Evolutionary conservation across 176 grass and related monocot species (phyloP).

Genomic region (Alopecurus myosuroides): DNA sequence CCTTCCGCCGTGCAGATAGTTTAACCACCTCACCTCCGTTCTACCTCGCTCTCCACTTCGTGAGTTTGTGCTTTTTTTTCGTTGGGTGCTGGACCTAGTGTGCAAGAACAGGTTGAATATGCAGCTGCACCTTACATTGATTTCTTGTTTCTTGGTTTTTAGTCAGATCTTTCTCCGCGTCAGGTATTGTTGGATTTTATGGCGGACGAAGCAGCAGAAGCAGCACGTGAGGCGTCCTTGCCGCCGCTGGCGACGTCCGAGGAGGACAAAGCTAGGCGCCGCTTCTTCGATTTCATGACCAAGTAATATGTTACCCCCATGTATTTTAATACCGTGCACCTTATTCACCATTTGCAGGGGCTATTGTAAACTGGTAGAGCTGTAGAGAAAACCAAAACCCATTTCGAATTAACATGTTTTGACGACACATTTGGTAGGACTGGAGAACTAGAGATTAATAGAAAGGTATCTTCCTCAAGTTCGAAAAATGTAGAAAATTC

Average conservation of each 20-base stretch:
- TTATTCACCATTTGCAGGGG: background rate
- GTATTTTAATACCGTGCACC: background rate
- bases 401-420: background rate
- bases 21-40: background rate
- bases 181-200: background rate
- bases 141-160: background rate
- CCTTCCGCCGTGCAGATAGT: background rate
- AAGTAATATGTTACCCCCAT: constrained; percentile 11
- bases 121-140: background rate
- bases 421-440: background rate
- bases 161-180: background rate
- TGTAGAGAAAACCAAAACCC: background rate
- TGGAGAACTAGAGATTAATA: background rate
- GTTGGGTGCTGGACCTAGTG: background rate
- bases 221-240: background rate
- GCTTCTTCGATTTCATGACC: constrained; percentile 40
- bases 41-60: background rate
- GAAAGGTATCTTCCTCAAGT: background rate
- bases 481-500: too few relatives aligned
- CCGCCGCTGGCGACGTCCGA: too few relatives aligned
- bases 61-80: background rate
- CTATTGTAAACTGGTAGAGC: background rate
- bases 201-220: background rate
- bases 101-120: background rate
- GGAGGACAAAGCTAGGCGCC: background rate